These are phyloP conservation scores for Tephrocybe sp. DNA, from an alignment of 768 basidiomycete genomes.

Conservation along the genomic window DNA sequence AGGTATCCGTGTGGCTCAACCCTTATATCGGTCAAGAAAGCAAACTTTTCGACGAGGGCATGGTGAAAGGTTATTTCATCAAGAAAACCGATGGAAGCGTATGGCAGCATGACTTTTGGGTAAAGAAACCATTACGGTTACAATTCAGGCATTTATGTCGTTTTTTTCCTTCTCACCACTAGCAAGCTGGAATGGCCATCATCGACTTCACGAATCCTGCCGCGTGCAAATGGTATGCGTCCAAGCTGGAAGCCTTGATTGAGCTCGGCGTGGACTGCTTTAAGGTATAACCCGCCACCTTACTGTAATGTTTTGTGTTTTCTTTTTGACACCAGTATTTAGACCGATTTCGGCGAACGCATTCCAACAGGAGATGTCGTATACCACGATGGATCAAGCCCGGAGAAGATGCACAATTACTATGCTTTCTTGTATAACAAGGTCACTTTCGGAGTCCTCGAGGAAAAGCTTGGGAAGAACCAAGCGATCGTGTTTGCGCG, in stretches of 20 bases:
- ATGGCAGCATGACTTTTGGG: constrained; percentile 39
- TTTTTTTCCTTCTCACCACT: neutral
- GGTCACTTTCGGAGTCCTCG: constrained; percentile 36
- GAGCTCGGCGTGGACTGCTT: constrained; percentile 41
- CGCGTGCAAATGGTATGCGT: constrained; percentile 42
- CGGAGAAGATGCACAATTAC: constrained; percentile 24
- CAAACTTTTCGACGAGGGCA: constrained; percentile 40
- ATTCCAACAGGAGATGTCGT: constrained; percentile 38
- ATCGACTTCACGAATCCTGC: constrained; percentile 44
- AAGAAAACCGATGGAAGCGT: constrained; percentile 41
- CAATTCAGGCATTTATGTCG: neutral
- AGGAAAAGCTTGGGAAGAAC: constrained; percentile 33
- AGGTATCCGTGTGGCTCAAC: constrained; percentile 36
- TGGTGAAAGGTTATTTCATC: constrained; percentile 40
- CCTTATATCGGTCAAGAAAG: constrained; percentile 40
- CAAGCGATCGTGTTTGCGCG: constrained; percentile 44
- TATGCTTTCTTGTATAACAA: constrained; percentile 34
- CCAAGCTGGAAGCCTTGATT: constrained; percentile 34
- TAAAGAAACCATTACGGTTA: constrained; percentile 7
- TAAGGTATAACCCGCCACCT: constrained; percentile 29
- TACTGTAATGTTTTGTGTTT: too few species aligned
- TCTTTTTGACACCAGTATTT: neutral
- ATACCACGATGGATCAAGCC: constrained; percentile 23
- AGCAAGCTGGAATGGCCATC: constrained; percentile 41
- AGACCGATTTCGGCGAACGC: constrained; percentile 31